Evolutionary conservation across 73 alveolate species (phyloP), one percentile per base, ranked within the genome.

Genomic region (Uronychia binucleata): DNA sequence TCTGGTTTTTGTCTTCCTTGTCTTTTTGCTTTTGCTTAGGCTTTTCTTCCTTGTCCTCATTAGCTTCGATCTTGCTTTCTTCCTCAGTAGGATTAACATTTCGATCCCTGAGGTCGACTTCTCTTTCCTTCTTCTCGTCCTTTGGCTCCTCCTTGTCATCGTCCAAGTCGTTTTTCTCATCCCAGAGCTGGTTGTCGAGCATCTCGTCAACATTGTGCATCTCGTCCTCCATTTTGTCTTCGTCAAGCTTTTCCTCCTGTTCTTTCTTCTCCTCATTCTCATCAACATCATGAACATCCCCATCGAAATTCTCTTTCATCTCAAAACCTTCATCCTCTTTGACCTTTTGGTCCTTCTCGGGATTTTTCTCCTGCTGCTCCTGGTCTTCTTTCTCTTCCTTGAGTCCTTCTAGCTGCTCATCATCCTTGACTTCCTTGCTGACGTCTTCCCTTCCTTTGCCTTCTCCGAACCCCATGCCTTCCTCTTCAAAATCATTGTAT

Each of bases 401-500:
- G 74, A 80, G 32, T 25, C 93, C 97, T 60, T 86, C 95, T 28
- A 92, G 67, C 74, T 92, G 89, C 81, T 92, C 97, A 74, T 89
- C 95, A 81, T 92, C 93, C 77, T 89, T 90, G 32, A 92, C 78
- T 59, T 92, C 84, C 5, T 92, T 80, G 77, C 90, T 60, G 31
- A 92, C 89, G 59, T 92, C 79, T 74, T 92, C 58, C 77, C 81
- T 78, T 58, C 96, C 95, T 82, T 67, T 31, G 57, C 99, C 99
- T 79, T 95, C 78, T 83, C 96, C 97, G 67, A 92, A 87, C 35
- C 97, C 97, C 90, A 93, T 91, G 26, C 97, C 97, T 28, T 95
- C 97, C 31, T 86, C 90, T 57, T 90, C 95, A 78, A 82, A 88
- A 31, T 76, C 35, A 33, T 89, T 89, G 59, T 84, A 90, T 31